Evolutionary conservation across 1,139 yeast species (phyloP).

Genomic region (Magnusiomyces tetraspermus): DNA sequence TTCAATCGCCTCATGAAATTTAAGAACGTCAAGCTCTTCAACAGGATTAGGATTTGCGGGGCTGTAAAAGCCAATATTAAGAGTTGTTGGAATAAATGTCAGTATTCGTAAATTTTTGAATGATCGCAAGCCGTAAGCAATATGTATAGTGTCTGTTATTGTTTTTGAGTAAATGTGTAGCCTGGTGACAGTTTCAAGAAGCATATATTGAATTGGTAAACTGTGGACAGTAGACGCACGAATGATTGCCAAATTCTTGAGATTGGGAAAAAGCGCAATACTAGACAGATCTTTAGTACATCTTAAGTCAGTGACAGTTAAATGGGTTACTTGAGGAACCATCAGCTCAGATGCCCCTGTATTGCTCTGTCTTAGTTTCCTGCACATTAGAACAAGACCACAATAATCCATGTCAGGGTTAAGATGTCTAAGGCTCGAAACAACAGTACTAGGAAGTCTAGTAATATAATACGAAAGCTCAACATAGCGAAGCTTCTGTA

Average conservation of each 20-base stretch:
- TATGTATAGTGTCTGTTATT: not conserved
- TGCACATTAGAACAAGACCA: not conserved
- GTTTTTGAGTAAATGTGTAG: not conserved
- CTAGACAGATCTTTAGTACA: not conserved
- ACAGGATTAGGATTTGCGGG: not conserved
- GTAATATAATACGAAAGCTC: not conserved
- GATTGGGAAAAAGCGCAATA: not conserved
- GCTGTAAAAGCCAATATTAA: constrained; percentile 1
- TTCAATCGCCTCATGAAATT: not conserved
- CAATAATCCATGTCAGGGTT: not conserved
- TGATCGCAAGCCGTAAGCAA: not conserved
- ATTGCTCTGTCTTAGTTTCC: not conserved
- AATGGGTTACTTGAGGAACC: constrained; percentile 2
- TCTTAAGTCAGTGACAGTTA: not conserved
- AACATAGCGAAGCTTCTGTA: not conserved
- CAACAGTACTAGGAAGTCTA: not conserved
- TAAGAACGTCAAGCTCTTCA: not conserved
- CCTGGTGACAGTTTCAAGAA: not conserved
- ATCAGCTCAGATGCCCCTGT: not conserved
- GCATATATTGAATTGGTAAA: not conserved
- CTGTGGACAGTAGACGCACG: not conserved
- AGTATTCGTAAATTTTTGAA: not conserved
- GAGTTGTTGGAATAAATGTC: constrained; percentile 1
- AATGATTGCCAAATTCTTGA: not conserved
- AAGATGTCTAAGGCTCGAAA: not conserved